phyloP scores from a whole-genome alignment of 495 filamentous ascomycete species.

The Penicillium nucicola region DNA sequence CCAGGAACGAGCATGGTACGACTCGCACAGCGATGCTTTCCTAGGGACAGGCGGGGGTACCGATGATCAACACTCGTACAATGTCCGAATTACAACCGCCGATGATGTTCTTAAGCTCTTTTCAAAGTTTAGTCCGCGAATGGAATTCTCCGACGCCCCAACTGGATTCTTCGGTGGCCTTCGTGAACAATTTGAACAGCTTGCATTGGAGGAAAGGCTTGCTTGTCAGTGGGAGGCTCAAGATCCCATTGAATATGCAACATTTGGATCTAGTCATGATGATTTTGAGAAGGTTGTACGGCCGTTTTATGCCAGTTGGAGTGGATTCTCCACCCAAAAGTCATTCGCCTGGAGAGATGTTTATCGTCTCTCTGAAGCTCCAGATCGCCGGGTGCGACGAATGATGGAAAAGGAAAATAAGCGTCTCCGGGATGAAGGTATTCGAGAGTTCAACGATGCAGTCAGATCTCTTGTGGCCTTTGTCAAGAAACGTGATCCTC shows the following conservation, averaged over 20 bases:
- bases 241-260: conserved; percentile 63
- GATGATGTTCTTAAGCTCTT: conserved; percentile 73
- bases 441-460: conserved; percentile 88
- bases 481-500: conserved; percentile 87
- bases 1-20: conserved; percentile 96
- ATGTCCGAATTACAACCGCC: conserved; percentile 68
- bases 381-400: conserved; percentile 77
- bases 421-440: conserved; percentile 73
- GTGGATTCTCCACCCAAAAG: conserved; percentile 77
- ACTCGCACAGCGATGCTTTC: conserved; percentile 85
- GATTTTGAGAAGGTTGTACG: conserved; percentile 68
- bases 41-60: conserved; percentile 52
- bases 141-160: conserved; percentile 72
- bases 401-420: conserved; percentile 96
- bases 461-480: conserved; percentile 86
- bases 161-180: conserved; percentile 81
- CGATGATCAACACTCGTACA: conserved; percentile 55
- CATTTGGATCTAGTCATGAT: conserved; percentile 71
- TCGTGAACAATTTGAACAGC: conserved; percentile 67
- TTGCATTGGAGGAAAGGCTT: conserved; percentile 76
- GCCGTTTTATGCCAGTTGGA: conserved; percentile 81
- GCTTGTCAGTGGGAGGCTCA: conserved; percentile 66
- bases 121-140: conserved; percentile 68
- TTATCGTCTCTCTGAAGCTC: conserved; percentile 78
- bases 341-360: conserved; percentile 85